These are phyloP conservation scores for Cladosporium sp. DNA, from an alignment of 2,329 filamentous ascomycete species.

Conservation along the genomic window DNA sequence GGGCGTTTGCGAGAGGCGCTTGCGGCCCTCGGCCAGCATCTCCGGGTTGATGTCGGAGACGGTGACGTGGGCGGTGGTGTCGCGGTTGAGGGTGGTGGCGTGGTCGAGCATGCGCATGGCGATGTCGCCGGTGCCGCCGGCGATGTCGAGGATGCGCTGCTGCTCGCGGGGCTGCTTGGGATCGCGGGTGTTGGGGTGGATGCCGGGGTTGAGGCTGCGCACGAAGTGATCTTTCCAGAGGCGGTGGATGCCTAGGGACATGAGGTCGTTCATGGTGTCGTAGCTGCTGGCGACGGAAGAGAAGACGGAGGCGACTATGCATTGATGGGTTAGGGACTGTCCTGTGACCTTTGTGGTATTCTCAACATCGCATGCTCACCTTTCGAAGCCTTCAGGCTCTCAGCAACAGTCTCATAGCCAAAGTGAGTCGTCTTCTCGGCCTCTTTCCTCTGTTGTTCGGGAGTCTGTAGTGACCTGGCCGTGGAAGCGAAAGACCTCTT, in stretches of 20 bases:
- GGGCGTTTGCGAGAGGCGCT: slow-evolving; percentile 67
- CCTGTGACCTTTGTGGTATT: too few relatives aligned
- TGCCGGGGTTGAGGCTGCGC: slow-evolving; percentile 80
- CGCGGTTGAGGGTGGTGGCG: slow-evolving; percentile 75
- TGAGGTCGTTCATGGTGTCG: slow-evolving; percentile 98
- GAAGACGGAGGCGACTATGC: slow-evolving; percentile 78
- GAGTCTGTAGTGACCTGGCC: slow-evolving; percentile 28
- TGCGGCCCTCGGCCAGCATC: slow-evolving; percentile 86
- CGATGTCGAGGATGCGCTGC: slow-evolving; percentile 87
- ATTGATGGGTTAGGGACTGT: slow-evolving; percentile 26
- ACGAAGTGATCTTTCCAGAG: slow-evolving; percentile 99
- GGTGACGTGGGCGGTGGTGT: slow-evolving; percentile 78
- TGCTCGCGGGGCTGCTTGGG: slow-evolving; percentile 51
- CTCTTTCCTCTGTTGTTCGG: slow-evolving; percentile 40
- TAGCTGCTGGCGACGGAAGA: slow-evolving; percentile 92
- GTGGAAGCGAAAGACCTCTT: slow-evolving; percentile 17
- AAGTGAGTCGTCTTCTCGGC: slow-evolving; percentile 76
- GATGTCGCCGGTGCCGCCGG: slow-evolving; percentile 95
- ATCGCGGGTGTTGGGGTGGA: slow-evolving; percentile 45
- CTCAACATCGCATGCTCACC: slow-evolving; percentile 45
- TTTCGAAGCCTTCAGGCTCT: slow-evolving; percentile 71
- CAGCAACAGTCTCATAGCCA: slow-evolving; percentile 81
- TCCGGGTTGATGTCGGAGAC: slow-evolving; percentile 95
- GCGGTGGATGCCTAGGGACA: slow-evolving; percentile 96
- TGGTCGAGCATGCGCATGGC: slow-evolving; percentile 95